A percentile compares a stretch with the other conserved stretches of the same genome.
Evolutionary conservation across 768 basidiomycete genomes (phyloP).

Genomic region (Gyrodon lividus): DNA sequence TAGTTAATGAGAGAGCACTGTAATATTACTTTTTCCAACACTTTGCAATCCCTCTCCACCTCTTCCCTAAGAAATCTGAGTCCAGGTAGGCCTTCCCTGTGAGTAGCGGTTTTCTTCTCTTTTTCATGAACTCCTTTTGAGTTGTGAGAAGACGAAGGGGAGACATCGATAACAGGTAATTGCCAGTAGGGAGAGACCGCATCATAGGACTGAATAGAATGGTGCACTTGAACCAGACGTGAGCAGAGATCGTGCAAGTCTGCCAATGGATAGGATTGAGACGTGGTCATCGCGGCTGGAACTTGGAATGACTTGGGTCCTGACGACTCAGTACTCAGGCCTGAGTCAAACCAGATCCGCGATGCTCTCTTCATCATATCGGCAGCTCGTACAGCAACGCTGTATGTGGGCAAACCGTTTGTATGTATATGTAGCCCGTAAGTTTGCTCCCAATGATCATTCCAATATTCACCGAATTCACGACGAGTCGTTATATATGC

Average conservation of each 20-base stretch:
- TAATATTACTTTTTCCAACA: conserved; percentile 37
- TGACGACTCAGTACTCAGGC: no score
- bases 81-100: conserved; percentile 35
- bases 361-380: no score
- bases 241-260: conserved; percentile 2
- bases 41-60: conserved; percentile 44
- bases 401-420: no score
- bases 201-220: conserved; percentile 21
- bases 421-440: no score
- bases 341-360: no score
- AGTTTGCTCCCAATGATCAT: no score
- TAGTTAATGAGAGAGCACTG: neutral
- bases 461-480: no score
- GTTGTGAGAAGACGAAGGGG: neutral
- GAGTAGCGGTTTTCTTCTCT: neutral
- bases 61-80: conserved; percentile 40
- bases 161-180: conserved; percentile 35
- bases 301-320: neutral
- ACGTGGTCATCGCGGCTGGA: neutral
- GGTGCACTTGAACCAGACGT: conserved; percentile 3
- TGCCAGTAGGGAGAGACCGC: conserved; percentile 14
- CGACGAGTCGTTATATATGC: no score
- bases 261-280: neutral
- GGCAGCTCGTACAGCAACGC: no score
- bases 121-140: neutral